These are phyloP conservation scores for Notholithocarpus densiflorus DNA, from an alignment of 306 rosid species.

Conservation along the genomic window DNA sequence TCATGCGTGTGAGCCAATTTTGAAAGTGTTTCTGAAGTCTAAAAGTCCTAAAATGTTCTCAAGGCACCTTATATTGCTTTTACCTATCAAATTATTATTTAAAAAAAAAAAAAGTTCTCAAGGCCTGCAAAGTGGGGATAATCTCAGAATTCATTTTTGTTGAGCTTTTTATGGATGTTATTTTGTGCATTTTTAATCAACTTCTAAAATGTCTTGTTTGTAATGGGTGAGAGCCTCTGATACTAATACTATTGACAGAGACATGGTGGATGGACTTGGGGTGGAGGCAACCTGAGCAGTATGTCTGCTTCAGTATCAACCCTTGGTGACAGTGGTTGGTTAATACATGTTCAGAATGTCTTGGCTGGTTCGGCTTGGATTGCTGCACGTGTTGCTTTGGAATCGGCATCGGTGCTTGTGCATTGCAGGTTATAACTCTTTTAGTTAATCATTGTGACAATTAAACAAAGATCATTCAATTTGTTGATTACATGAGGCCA, in stretches of 20 bases:
- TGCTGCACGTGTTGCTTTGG: slow-evolving; percentile 92
- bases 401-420: slow-evolving; percentile 88
- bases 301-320: slow-evolving; percentile 98
- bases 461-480: not conserved
- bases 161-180: slow-evolving; percentile 4
- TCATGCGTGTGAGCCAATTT: not conserved
- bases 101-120: no score
- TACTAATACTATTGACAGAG: slow-evolving; percentile 52
- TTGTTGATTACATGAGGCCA: no score
- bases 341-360: slow-evolving; percentile 77
- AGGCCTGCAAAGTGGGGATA: not conserved
- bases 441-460: slow-evolving; percentile 15
- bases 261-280: slow-evolving; percentile 97
- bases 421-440: slow-evolving; percentile 79
- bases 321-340: slow-evolving; percentile 97
- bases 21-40: not conserved
- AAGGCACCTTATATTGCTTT: no score
- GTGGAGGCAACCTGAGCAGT: slow-evolving; percentile 97
- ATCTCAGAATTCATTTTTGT: not conserved
- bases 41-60: not conserved
- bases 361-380: slow-evolving; percentile 99
- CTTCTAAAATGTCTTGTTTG: not conserved
- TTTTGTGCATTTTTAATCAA: slow-evolving; percentile 19
- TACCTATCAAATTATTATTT: no score
- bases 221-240: slow-evolving; percentile 11